Conservation (phyloP, 176 grass and related monocot genomes). For the Oryza glaberrima region DNA sequence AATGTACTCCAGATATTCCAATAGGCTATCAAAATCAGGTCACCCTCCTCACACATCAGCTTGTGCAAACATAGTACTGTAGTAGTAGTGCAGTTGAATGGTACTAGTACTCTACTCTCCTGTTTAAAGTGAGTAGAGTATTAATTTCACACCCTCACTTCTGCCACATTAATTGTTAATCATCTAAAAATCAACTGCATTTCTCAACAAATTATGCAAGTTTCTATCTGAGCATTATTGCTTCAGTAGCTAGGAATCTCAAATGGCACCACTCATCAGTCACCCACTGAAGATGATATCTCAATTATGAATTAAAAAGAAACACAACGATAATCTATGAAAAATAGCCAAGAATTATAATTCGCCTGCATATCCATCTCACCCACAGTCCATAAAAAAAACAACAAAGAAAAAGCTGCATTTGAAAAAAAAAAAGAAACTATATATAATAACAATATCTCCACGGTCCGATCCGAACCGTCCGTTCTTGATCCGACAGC, state of each 20-base stretch:
- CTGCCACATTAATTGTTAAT: background rate
- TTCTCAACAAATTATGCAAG: background rate
- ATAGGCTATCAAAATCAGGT: slow-evolving; percentile 22
- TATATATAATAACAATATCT: background rate
- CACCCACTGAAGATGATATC: background rate
- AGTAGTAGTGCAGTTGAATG: background rate
- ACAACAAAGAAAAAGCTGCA: background rate
- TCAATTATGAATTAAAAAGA: background rate
- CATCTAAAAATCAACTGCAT: background rate
- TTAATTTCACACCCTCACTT: background rate
- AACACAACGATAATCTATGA: background rate
- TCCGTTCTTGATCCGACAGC: background rate
- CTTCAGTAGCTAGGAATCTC: background rate
- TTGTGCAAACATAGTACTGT: background rate
- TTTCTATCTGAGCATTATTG: background rate
- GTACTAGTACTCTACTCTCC: background rate
- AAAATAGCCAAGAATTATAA: background rate
- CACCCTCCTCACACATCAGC: background rate
- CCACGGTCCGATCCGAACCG: background rate
- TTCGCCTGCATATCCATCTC: background rate
- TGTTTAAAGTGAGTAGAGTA: background rate
- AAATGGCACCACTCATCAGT: background rate
- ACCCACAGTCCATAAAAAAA: background rate
- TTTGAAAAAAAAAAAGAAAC: background rate
- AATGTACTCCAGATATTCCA: background rate